These are phyloP conservation scores for Bipolaris sorokiniana DNA, from an alignment of 2,329 filamentous ascomycete species.

Conservation along the genomic window DNA sequence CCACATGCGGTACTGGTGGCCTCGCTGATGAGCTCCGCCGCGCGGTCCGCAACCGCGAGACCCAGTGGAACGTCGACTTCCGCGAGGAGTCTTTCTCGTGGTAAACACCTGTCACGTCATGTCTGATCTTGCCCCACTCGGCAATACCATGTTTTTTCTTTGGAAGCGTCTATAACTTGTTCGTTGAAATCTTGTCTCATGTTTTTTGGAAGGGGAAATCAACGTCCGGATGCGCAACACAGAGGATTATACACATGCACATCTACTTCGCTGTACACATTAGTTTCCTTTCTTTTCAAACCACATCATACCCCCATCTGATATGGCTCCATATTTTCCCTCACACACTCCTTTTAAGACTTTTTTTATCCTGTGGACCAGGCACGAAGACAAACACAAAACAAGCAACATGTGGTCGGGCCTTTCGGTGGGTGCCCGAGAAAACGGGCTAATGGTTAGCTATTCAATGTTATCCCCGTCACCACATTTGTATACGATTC, in stretches of 20 bases:
- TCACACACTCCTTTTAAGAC: constrained; percentile 24
- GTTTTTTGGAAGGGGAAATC: constrained; percentile 7
- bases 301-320: constrained; percentile 16
- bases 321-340: constrained; percentile 14
- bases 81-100: constrained; percentile 78
- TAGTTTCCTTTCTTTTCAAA: constrained; percentile 27
- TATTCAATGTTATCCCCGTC: constrained; percentile 28
- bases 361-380: constrained; percentile 17
- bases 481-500: constrained; percentile 7
- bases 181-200: constrained; percentile 11
- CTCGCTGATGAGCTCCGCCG: constrained; percentile 76
- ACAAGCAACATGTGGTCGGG: constrained; percentile 11
- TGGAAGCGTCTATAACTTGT: constrained; percentile 10
- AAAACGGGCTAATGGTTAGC: constrained; percentile 9
- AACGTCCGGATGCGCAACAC: constrained; percentile 10
- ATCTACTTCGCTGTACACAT: constrained; percentile 39
- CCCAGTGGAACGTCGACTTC: constrained; percentile 73
- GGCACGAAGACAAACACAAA: constrained; percentile 18
- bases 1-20: constrained; percentile 76
- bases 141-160: constrained; percentile 26
- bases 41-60: constrained; percentile 69
- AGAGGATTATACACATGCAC: constrained; percentile 13
- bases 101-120: constrained; percentile 44
- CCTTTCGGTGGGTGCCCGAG: neutral
- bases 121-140: constrained; percentile 13